Conservation (phyloP, 805 yeast genomes). For the Soucietia sequanensis region DNA sequence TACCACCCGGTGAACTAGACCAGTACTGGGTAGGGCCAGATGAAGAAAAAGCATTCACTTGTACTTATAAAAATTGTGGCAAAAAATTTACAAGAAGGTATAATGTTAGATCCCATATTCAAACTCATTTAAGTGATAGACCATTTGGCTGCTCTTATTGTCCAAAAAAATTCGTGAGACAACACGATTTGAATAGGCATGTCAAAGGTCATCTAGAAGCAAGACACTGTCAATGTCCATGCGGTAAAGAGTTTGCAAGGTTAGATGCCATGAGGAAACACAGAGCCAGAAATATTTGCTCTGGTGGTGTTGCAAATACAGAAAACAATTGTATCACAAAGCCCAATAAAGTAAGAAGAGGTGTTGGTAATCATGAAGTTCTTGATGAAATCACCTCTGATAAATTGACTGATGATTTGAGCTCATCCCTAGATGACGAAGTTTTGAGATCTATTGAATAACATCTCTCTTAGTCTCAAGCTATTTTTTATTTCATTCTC, state of each 20-base stretch:
- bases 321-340: conserved; percentile 21
- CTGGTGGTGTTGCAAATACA: conserved; percentile 56
- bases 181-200: conserved; percentile 91
- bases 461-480: no score
- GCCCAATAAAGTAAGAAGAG: conserved; percentile 12
- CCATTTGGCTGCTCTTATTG: conserved; percentile 85
- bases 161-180: conserved; percentile 85
- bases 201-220: conserved; percentile 80
- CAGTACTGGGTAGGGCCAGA: conserved; percentile 80
- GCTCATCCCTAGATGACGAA: background rate
- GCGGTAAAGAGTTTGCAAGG: conserved; percentile 92
- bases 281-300: conserved; percentile 72
- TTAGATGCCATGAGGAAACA: conserved; percentile 88
- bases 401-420: background rate
- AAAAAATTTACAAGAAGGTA: conserved; percentile 85
- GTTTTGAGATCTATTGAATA: background rate
- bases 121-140: conserved; percentile 91
- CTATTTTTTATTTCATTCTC: no score
- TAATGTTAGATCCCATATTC: conserved; percentile 92
- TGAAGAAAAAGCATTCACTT: conserved; percentile 64
- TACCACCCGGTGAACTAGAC: conserved; percentile 90
- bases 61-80: conserved; percentile 75
- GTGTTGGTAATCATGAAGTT: background rate
- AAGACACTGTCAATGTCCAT: conserved; percentile 68
- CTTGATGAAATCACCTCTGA: conserved; percentile 13